Conservation (phyloP, 23 red algal species). For the Gracilaria domingensis region DNA sequence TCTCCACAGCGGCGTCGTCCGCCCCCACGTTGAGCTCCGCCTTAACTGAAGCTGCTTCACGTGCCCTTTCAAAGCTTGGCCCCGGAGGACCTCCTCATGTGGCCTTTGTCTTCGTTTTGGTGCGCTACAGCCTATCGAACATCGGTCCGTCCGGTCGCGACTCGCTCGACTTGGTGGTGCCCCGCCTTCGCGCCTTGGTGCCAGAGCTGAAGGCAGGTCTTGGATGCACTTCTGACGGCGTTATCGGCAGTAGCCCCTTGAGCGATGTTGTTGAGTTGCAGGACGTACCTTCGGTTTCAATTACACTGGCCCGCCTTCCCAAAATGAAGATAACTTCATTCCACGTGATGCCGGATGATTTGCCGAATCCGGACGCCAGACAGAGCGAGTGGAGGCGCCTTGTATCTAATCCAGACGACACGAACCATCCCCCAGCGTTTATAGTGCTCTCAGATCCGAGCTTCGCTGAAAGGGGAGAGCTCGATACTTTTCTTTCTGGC, state of each 20-base stretch:
- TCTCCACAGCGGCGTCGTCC: constrained; percentile 72
- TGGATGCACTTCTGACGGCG: constrained; percentile 74
- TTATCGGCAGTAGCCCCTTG: constrained; percentile 48
- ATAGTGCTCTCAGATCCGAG: constrained; percentile 64
- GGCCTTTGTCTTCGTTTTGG: constrained; percentile 77
- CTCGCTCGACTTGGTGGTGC: constrained; percentile 67
- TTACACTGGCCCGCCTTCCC: constrained; percentile 63
- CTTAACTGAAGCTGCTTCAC: constrained; percentile 56
- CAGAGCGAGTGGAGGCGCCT: constrained; percentile 59
- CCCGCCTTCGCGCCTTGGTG: constrained; percentile 59
- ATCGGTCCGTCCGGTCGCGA: constrained; percentile 67
- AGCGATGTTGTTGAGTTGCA: constrained; percentile 64
- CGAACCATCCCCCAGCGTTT: constrained; percentile 61
- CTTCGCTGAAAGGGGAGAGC: constrained; percentile 62
- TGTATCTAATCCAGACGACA: constrained; percentile 45
- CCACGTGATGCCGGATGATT: constrained; percentile 77
- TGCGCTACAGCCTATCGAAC: constrained; percentile 51
- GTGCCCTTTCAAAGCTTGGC: constrained; percentile 65
- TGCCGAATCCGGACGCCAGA: constrained; percentile 69
- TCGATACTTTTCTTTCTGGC: constrained; percentile 64
- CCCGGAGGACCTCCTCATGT: constrained; percentile 53
- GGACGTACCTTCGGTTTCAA: constrained; percentile 38
- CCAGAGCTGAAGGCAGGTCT: constrained; percentile 61
- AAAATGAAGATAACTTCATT: constrained; percentile 56
- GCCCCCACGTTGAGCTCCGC: constrained; percentile 51